Base-by-base conservation (phyloP, 176 grass and related monocot species). In the Carex parvula region DNA sequence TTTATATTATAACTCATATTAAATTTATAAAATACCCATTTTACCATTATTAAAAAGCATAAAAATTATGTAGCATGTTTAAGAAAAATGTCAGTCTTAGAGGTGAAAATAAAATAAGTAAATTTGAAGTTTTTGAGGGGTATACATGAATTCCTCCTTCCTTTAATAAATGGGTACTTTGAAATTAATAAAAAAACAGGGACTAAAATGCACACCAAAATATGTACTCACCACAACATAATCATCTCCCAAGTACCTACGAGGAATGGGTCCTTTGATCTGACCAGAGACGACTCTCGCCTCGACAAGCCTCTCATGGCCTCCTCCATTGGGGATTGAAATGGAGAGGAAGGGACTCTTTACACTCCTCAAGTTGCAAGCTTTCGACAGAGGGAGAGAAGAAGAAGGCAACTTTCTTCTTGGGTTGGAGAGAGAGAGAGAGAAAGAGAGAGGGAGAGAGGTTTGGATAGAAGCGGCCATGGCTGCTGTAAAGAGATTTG, bases 221-320 rank as follows among this genome's bases (percentile, higher is more conserved):
- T 29, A 56, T 66, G 33, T 76, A 78, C 80, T 26, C 42, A 83
- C 80, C 13, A 83, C 80, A 16, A 66, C 22, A 53, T 83, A 83
- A 50, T 83, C 42, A 66, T 83, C 80, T 26, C 60, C 58, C 10
- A 83, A 30, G 37, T 33, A 83, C 8, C n/a, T 60, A 30, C 62
- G 41, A 3, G 42, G 61, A 53, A 16, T 54, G 37, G 80, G 58
- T 53, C 80, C 80, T 52, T 83, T 21, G 22, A 65, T 65, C 5
- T 48, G 58, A 52, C 80, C 68, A 11, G 80, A 65, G 7, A 48
- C 32, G 15, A 24, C 80, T 16, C 20, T 30, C 13, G 80, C 22
- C 26, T 26, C 26, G 26, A 26, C 26, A 26, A 26, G 26, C 26
- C 26, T 26, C 26, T 26, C 26, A 26, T 26, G 26, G 26, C 26